Evolutionary conservation across 176 grass and related monocot genomes (phyloP).

Genomic region (Cenchrus americanus): DNA sequence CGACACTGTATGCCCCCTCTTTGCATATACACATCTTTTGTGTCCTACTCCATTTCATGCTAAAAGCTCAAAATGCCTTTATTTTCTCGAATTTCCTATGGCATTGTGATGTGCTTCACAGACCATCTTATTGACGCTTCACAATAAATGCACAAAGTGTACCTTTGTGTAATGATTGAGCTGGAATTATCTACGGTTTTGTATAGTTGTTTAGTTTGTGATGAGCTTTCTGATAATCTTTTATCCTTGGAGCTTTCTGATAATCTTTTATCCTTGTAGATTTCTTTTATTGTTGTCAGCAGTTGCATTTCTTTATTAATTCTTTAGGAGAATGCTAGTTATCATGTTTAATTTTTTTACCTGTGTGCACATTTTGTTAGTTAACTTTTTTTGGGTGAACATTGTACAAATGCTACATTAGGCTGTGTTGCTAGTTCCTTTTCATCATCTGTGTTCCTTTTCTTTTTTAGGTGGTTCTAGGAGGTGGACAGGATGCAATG

Average conservation of each 20-base stretch:
- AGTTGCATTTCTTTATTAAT: not conserved
- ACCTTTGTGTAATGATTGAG: too few relatives aligned
- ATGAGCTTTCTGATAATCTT: not conserved
- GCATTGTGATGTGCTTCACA: not conserved
- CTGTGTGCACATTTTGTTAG: not conserved
- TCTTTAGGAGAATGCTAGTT: not conserved
- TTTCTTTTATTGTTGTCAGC: not conserved
- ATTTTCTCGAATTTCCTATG: not conserved
- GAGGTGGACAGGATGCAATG: constrained; percentile 79
- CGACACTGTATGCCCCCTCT: constrained; percentile 64
- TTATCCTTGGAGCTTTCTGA: not conserved
- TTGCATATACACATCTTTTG: not conserved
- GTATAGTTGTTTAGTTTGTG: not conserved
- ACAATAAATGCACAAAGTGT: not conserved
- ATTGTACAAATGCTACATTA: not conserved
- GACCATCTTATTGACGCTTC: not conserved
- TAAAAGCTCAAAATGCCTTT: not conserved
- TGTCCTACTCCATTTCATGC: not conserved
- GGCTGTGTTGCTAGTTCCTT: not conserved
- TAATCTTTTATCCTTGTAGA: not conserved
- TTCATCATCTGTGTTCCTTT: not conserved
- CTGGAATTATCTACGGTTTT: too few relatives aligned
- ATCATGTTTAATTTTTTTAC: not conserved
- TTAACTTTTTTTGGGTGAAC: not conserved
- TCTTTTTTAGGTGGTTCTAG: constrained; percentile 79